These are phyloP conservation scores for Perkinsus chesapeaki DNA, from an alignment of 169 alveolate species.

Conservation along the genomic window DNA sequence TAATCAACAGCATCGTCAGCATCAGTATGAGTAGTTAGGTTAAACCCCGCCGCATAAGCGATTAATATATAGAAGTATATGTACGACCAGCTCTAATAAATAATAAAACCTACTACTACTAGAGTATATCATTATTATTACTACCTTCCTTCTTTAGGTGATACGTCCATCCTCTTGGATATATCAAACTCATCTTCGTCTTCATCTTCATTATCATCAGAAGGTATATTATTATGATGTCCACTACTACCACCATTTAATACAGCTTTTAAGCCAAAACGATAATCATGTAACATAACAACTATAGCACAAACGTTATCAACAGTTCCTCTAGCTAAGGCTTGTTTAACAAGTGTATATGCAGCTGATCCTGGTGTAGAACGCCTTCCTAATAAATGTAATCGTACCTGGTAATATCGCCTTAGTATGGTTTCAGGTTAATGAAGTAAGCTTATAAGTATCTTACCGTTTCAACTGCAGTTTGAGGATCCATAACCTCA, in stretches of 20 bases:
- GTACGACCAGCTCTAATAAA: neutral
- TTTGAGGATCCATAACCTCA: neutral
- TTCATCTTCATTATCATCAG: neutral
- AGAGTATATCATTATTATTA: neutral
- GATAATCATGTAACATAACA: neutral
- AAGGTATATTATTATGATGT: too few species aligned
- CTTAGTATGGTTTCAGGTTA: neutral
- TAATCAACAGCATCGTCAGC: neutral
- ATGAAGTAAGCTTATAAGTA: neutral
- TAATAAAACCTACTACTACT: neutral
- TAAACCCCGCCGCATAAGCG: neutral
- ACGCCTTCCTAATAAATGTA: neutral
- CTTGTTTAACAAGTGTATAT: neutral
- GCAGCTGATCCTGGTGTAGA: conserved; percentile 1
- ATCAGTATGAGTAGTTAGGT: neutral
- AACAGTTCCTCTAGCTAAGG: neutral
- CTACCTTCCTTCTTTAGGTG: neutral
- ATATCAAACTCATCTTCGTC: neutral
- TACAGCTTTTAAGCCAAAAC: neutral
- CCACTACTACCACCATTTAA: neutral
- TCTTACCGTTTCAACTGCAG: neutral
- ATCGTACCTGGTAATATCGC: neutral
- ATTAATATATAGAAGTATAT: neutral
- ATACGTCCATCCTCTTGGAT: neutral
- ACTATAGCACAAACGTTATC: neutral